Conservation (phyloP, 148 eudicot species). For the Amaranthus palmeri region DNA sequence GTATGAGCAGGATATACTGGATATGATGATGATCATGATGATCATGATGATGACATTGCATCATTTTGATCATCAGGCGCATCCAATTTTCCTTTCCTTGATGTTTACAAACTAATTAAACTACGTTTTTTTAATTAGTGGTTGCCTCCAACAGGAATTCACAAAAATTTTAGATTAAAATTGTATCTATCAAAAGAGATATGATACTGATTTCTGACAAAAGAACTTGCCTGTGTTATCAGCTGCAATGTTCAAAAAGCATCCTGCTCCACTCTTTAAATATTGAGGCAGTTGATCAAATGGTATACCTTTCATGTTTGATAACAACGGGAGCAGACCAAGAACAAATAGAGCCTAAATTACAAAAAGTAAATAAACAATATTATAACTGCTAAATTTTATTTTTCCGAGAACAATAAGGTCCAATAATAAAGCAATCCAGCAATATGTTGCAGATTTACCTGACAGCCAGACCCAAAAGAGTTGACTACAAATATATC, state of each 20-base stretch:
- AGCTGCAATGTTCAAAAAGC: constrained; percentile 58
- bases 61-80: background rate
- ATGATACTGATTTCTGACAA: background rate
- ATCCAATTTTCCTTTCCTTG: background rate
- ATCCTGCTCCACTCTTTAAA: constrained; percentile 66
- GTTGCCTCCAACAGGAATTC: background rate
- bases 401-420: background rate
- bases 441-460: constrained; percentile 10
- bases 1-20: too few relatives aligned
- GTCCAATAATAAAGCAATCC: background rate
- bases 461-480: constrained; percentile 90
- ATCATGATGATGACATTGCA: background rate
- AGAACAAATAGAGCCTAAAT: constrained; percentile 83
- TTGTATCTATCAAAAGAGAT: background rate
- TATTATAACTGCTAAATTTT: background rate
- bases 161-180: background rate
- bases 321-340: constrained; percentile 66
- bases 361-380: background rate
- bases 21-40: too few relatives aligned
- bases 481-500: constrained; percentile 92
- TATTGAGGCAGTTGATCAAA: constrained; percentile 61
- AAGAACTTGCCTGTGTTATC: constrained; percentile 35
- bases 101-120: background rate
- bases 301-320: constrained; percentile 75
- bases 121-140: background rate